Percentiles rank a stretch among this genome's conserved stretches.
Evolutionary conservation across 176 grass and related monocot genomes (phyloP).

Genomic region (Rhynchospora breviuscula): DNA sequence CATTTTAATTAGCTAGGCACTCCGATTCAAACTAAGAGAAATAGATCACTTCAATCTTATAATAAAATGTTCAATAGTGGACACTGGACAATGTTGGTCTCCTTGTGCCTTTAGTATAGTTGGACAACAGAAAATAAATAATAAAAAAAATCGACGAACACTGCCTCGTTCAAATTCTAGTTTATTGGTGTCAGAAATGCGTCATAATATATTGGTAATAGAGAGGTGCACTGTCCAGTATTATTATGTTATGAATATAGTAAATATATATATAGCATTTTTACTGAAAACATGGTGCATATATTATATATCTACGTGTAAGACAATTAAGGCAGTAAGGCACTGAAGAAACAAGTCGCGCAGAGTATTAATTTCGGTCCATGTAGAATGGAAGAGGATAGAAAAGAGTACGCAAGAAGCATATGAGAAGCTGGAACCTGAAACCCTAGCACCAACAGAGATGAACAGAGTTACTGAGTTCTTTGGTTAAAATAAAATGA

Average conservation of each 20-base stretch:
- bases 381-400: constrained; percentile 8
- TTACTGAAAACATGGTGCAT: not conserved
- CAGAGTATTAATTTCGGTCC: not conserved
- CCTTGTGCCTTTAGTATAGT: not conserved
- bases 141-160: not conserved
- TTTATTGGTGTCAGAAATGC: not conserved
- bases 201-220: not conserved
- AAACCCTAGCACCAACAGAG: not conserved
- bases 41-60: too few relatives aligned
- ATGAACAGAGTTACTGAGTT: not conserved
- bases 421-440: not conserved
- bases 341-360: not conserved
- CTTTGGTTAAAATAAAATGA: not conserved
- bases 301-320: not conserved
- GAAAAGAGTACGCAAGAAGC: not conserved
- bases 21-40: too few relatives aligned
- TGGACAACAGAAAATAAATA: not conserved
- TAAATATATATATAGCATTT: not conserved
- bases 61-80: too few relatives aligned
- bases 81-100: too few relatives aligned
- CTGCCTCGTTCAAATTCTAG: not conserved
- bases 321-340: not conserved
- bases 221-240: too few relatives aligned
- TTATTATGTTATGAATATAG: not conserved
- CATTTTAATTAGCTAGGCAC: too few relatives aligned